A percentile compares a stretch with the other conserved stretches of the same genome.
phyloP scores from a whole-genome alignment of 2,329 filamentous ascomycete genomes.

The Verticillium nonalfalfae region DNA sequence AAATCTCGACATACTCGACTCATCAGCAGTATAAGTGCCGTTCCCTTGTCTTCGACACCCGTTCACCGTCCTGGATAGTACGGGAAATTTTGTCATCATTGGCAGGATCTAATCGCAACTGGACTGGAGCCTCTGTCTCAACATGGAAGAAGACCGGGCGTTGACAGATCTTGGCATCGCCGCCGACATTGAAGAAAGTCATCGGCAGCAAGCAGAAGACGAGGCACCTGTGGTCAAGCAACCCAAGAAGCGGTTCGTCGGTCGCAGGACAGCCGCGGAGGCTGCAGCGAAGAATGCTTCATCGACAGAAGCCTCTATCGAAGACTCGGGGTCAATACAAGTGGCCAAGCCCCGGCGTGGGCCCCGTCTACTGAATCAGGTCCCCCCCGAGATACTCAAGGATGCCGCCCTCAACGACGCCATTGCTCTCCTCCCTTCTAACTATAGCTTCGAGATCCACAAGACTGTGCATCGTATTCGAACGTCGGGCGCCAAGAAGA shows the following conservation, averaged over 20 bases:
- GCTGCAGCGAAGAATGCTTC: slow-evolving; percentile 40
- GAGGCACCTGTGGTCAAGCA: slow-evolving; percentile 48
- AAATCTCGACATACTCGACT: slow-evolving; percentile 2
- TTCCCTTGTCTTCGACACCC: background rate
- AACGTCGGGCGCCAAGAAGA: slow-evolving; percentile 67
- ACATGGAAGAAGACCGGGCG: slow-evolving; percentile 72
- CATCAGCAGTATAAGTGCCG: background rate
- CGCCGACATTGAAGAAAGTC: slow-evolving; percentile 53
- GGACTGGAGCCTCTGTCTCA: background rate
- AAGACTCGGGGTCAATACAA: slow-evolving; percentile 61
- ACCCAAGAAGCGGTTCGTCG: slow-evolving; percentile 90
- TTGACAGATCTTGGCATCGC: slow-evolving; percentile 65
- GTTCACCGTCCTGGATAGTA: background rate
- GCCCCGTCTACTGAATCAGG: slow-evolving; percentile 81
- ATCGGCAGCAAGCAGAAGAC: slow-evolving; percentile 26
- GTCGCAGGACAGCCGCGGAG: slow-evolving; percentile 66
- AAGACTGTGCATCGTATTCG: slow-evolving; percentile 96
- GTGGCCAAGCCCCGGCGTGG: slow-evolving; percentile 66
- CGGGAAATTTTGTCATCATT: no score
- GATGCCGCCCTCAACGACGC: slow-evolving; percentile 82
- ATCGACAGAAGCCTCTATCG: slow-evolving; percentile 27
- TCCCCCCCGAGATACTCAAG: slow-evolving; percentile 80
- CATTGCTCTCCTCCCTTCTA: slow-evolving; percentile 79
- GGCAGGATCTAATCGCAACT: no score
- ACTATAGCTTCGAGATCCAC: slow-evolving; percentile 97